Evolutionary conservation across 495 filamentous ascomycete genomes (phyloP).

Genomic region (Neurospora sp.): DNA sequence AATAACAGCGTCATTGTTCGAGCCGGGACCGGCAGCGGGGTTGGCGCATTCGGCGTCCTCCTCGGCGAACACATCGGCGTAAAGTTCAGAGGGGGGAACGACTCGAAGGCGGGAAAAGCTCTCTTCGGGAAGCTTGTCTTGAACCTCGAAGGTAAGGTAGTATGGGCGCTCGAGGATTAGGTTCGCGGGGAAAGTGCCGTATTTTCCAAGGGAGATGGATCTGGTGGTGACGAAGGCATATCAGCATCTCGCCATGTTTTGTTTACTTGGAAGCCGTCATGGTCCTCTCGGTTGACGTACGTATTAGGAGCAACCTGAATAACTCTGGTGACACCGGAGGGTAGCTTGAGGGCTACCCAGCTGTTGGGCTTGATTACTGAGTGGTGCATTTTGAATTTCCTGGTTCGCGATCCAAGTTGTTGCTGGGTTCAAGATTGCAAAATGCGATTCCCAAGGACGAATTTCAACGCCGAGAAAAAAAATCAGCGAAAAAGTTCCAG

Average conservation of each 20-base stretch:
- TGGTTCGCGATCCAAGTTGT: background rate
- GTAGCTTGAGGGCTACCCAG: constrained; percentile 56
- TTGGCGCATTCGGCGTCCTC: constrained; percentile 28
- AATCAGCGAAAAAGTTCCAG: background rate
- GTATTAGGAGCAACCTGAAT: constrained; percentile 61
- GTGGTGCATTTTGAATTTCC: constrained; percentile 24
- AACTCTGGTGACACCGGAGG: constrained; percentile 55
- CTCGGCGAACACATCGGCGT: constrained; percentile 64
- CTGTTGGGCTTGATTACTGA: constrained; percentile 49
- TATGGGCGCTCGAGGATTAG: constrained; percentile 80
- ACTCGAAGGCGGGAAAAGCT: constrained; percentile 55
- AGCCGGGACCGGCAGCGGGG: constrained; percentile 18
- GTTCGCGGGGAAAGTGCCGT: constrained; percentile 77
- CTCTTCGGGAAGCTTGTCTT: constrained; percentile 52
- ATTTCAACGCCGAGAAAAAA: background rate
- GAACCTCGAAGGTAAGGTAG: constrained; percentile 80
- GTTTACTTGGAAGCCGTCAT: background rate
- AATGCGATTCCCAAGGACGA: background rate
- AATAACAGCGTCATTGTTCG: constrained; percentile 19
- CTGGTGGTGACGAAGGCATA: constrained; percentile 31
- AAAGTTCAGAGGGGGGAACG: constrained; percentile 71
- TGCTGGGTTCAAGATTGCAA: background rate
- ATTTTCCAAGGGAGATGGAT: constrained; percentile 77
- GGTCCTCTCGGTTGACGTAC: constrained; percentile 40
- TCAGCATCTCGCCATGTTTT: constrained; percentile 4